Percentiles rank a stretch among this genome's conserved stretches.
phyloP scores from a whole-genome alignment of 305 asterid species.

The Fraxinus sp. region DNA sequence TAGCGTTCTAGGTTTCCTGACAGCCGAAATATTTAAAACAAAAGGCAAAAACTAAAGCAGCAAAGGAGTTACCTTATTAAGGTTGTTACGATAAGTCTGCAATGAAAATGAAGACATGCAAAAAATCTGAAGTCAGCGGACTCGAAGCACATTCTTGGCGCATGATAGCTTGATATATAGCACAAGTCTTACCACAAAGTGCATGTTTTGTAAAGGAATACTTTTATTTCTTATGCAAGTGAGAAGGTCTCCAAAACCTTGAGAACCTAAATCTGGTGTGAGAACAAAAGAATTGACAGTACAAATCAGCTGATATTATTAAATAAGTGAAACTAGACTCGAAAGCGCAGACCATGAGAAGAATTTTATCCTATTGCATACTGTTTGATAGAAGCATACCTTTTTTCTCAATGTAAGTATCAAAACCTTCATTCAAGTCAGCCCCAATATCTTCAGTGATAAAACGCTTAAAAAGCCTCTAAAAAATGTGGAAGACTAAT shows the following conservation, averaged over 20 bases:
- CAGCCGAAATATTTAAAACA: slow-evolving; percentile 13
- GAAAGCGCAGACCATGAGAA: slow-evolving; percentile 9
- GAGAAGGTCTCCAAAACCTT: slow-evolving; percentile 93
- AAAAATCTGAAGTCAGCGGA: slow-evolving; percentile 25
- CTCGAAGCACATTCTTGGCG: slow-evolving; percentile 23
- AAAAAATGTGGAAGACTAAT: slow-evolving; percentile 28
- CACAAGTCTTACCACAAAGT: slow-evolving; percentile 83
- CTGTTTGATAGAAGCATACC: slow-evolving; percentile 47
- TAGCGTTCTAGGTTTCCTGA: background rate
- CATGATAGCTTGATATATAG: slow-evolving; percentile 22
- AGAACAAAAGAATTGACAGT: slow-evolving; percentile 30
- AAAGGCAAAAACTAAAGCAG: slow-evolving; percentile 16
- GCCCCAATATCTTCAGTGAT: slow-evolving; percentile 86
- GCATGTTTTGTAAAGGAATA: slow-evolving; percentile 89
- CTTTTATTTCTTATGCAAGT: slow-evolving; percentile 76
- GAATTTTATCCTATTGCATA: slow-evolving; percentile 12
- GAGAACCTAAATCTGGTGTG: slow-evolving; percentile 77
- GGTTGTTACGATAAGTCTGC: slow-evolving; percentile 98
- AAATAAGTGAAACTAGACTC: slow-evolving; percentile 6
- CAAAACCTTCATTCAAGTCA: slow-evolving; percentile 90
- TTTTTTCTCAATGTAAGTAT: slow-evolving; percentile 72
- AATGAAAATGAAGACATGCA: slow-evolving; percentile 29
- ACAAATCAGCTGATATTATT: slow-evolving; percentile 23
- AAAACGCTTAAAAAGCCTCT: slow-evolving; percentile 93
- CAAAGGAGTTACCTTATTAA: slow-evolving; percentile 70